Base-by-base conservation (phyloP, 1,139 yeast genomes). In the Lodderomyces metapsilosis region DNA sequence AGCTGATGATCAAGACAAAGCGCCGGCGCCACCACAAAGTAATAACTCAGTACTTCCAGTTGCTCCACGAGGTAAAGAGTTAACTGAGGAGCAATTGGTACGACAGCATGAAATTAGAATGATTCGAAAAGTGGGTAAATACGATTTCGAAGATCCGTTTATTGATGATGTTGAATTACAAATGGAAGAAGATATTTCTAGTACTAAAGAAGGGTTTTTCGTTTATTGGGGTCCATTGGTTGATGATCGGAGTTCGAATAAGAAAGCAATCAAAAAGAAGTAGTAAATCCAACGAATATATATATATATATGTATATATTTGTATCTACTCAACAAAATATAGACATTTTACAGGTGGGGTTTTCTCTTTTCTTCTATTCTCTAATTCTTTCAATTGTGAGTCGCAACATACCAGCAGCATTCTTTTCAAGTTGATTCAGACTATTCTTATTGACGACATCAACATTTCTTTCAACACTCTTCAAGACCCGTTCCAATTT, bases 171-270 rank as follows among this genome's bases (percentile, higher is more conserved):
- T 87, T 21, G 99, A 92, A 62, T 70, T 89, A 54, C 78, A 82
- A 47, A 87, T 94, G 87, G 98, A 92, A 61, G 97, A 91, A 59
- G 94, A 87, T 52, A 82, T 95, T 8, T 92, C 94, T 2, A 81
- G 94, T 1, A 89, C 96, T 0, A 86, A 87, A 51, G 98, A 92
- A 56, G 98, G 98, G 2, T 94, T 92, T 61, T 94, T 92, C 55
- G 97, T 94, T 0, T 94, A 84, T 60, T 88, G 91, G 71, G 99
- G 99, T 0, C 95, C 96, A 4, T 69, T 94, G 47, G 82, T 86
- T 24, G 92, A 85, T 44, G 94, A 85, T 49, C 50, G 73, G 43
- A 54, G 43, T 22, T 43, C 53, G 10, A 44, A 39, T 23, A 54
- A 56, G 31, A 50, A 48, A 33, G 40, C 40, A 37, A 49, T 41